Evolutionary conservation across 768 basidiomycete genomes (phyloP), one percentile per base, ranked within the genome.

Genomic region (Sutorius australiensis): DNA sequence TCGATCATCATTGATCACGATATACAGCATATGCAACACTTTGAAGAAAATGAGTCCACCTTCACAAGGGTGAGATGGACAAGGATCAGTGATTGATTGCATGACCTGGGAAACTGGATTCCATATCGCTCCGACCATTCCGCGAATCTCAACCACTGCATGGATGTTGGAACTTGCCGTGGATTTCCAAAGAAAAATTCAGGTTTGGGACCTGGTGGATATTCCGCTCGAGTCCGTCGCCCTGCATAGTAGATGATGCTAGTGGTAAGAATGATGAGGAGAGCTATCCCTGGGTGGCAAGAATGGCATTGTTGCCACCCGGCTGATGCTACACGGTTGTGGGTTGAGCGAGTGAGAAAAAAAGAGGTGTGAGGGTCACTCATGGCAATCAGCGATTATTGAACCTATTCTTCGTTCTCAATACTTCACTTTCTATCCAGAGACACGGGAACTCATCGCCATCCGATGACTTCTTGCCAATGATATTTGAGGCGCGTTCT

Each of bases 151-250:
- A 51, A 6, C 50, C 50, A 51, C 21, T 51, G 50, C 43, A 46
- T 38, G 37, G 50, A 46, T 32, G 11, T 33, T 6, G 50, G 50
- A 6, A 46, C 50, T 10, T 51, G 50, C 21, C 50, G 50, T 21
- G 43, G 36, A n/a, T 51, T 51, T 27, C 43, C 50, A 38, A 51
- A 32, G 27, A 51, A 46, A 13, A 38, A n/a, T 38, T 51, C 50
- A 6, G 50, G 36, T 21, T 45, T 46, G 32, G 50, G 50, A 21
- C 50, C 50, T 39, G 50, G 50, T 31, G 50, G 50, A 39, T 51
- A 51, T 38, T 38, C 45, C 10, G 31, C 34, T 38, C 43, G 28
- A 24, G 28, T n/a, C 7, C 24, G 27, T 8, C 31, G 30, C 10
- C 36, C 16, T 21, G 34, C 10, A 46, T 45, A 37, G 16, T 16